Evolutionary conservation across 2,329 filamentous ascomycete genomes (phyloP), one percentile per base, ranked within the genome.

Genomic region (Curvularia hawaiiensis): DNA sequence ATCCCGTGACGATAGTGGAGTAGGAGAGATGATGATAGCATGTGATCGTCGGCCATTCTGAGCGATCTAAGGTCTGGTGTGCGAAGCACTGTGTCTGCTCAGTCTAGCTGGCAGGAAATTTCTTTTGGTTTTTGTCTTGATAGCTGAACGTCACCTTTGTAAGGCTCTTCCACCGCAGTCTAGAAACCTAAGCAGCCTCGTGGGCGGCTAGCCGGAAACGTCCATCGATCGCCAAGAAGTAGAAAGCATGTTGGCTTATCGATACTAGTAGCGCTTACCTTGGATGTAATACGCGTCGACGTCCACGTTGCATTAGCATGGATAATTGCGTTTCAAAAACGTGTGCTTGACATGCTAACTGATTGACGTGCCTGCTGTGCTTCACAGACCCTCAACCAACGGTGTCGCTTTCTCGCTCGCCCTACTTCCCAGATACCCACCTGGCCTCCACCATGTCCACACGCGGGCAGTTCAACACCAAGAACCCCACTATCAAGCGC

Each of bases 401-500:
- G 24, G 18, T 12, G 31, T 26, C n/a, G n/a, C 24, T 11, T 7
- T 16, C 45, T 41, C 18, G 18, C 16, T 11, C 22, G 18, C 24
- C 33, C 18, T 31, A 26, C 10, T 40, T 11, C 3, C 30, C 24
- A 44, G 35, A 41, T 9, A 28, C 33, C 33, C 6, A 16, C 35
- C 28, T 44, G 22, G 10, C 41, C 54, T 50, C 58, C n/a, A 59
- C 14, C 58, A 79, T 79, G 78, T 67, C 77, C 44, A 77, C 77
- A 14, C 72, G 71, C 57, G 75, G 77, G 46, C 75, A 77, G 56
- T 79, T 90, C 80, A 91, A 89, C 75, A 86, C 88, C 67, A 92
- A 91, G 74, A 92, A 89, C 62, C 90, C 91, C 43, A 94, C 91
- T 28, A 91, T 95, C 74, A 89, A 90, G 77, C 90, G 91, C 74